Base-by-base conservation (phyloP, 1,139 yeast species). In the Eremothecium sinecaudum region DNA sequence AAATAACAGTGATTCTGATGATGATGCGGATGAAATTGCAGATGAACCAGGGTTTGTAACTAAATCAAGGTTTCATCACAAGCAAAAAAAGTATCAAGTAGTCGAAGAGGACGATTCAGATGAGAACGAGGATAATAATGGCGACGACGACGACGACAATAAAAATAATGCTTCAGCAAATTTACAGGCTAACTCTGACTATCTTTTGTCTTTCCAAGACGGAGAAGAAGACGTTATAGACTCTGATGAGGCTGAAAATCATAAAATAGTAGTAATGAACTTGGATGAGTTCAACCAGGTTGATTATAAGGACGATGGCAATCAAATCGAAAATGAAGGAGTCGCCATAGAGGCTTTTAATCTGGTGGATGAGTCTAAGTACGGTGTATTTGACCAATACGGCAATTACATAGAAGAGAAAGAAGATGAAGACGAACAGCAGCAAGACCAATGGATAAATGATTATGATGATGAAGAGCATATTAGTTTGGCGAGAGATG, bases 401-500 rank as follows among this genome's bases (percentile, higher is more conserved):
- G 55, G 54, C n/a, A 48, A 48, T 28, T 50, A 44, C 26, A 34
- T 41, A 2, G 38, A 38, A 31, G 23, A 34, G 10, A 17, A 38
- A 16, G 31, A 21, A 6, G 43, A 45, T 2, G 45, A 44, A 22
- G 43, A 40, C 4, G 6, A 24, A 6, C 32, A 39, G 8, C 41
- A 40, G 10, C 44, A 48, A 25, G 57, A 51, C 15, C 34, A 36
- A 20, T 50, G 54, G 55, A 34, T 47, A 10, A 37, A 43, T 18
- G 49, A 45, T 7, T 37, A 33, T 11, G 32, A 35, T 9, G 43
- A 46, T 21, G 25, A 12, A 13, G 38, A 20, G 11, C 24, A 28
- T 17, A 15, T 31, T 20, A 19, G 25, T n/a, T n/a, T 22, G 16
- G 38, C 38, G 12, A 15, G 13, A 17, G 4, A 5, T 17, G 35